Conservation (phyloP, 495 filamentous ascomycete genomes). For the Tirmania nivea region DNA sequence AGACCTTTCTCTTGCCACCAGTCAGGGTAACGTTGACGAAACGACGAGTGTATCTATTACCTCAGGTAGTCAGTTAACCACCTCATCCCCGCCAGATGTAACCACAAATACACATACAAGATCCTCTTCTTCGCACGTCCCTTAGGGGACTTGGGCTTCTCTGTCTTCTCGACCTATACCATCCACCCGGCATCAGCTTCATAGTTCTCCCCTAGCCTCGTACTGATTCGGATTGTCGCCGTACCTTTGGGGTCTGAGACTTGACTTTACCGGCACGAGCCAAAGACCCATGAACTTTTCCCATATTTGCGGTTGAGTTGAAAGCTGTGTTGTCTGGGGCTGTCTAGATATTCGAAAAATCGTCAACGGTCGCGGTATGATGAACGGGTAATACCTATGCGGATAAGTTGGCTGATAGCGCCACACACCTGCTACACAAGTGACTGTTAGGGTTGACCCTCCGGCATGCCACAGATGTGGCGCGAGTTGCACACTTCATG, state of each 20-base stretch:
- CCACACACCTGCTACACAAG: too few relatives aligned
- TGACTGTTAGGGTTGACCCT: background rate
- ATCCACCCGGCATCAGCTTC: background rate
- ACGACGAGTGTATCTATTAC: slow-evolving; percentile 60
- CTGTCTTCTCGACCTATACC: slow-evolving; percentile 57
- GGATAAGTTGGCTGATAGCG: too few relatives aligned
- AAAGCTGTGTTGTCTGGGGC: background rate
- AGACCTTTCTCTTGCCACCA: slow-evolving; percentile 96
- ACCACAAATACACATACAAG: slow-evolving; percentile 15
- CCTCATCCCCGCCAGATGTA: background rate
- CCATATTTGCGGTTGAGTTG: slow-evolving; percentile 41
- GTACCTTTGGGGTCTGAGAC: slow-evolving; percentile 77
- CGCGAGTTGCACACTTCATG: too few relatives aligned
- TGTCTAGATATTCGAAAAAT: too few relatives aligned
- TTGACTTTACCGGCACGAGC: slow-evolving; percentile 96
- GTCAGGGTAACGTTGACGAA: slow-evolving; percentile 99
- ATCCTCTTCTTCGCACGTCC: slow-evolving; percentile 97
- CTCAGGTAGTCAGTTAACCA: background rate
- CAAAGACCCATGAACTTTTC: slow-evolving; percentile 80
- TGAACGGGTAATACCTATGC: too few relatives aligned
- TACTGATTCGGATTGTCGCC: slow-evolving; percentile 6
- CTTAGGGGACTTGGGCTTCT: slow-evolving; percentile 90
- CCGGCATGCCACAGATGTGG: background rate
- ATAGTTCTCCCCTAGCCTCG: slow-evolving; percentile 1
- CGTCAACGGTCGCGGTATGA: too few relatives aligned